Evolutionary conservation across 768 basidiomycete species (phyloP), one percentile per base, ranked within the genome.

Genomic region (Hygrophorus russula): DNA sequence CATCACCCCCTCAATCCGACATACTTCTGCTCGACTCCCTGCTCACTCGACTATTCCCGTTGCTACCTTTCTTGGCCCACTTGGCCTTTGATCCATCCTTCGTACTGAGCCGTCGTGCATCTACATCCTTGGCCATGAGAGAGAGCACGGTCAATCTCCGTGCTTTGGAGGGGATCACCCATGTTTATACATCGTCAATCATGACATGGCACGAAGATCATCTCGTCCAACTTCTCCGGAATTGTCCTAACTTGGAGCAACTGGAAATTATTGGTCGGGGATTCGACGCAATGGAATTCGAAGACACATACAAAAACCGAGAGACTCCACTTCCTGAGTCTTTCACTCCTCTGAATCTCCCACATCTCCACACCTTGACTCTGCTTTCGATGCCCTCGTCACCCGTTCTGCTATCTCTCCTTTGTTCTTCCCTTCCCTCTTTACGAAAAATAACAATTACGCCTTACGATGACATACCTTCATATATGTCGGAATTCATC

Each of bases 351-450:
- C 58, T 88, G 14, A 49, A 65, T 46, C 71, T 90, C 3, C 70
- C 69, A 8, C 68, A 64, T 42, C 68, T 91, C 13, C 73, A 69
- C 39, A 74, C 70, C 14, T 55, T 90, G 15, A 67, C 74, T 13
- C 51, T 88, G 13, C 62, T 86, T 15, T 80, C 82, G 1, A 74
- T 84, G 64, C 76, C 79, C 40, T 70, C 67, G 5, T 83, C 82
- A 4, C 73, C 78, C 15, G 63, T 86, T 27, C 65, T 87, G 59
- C 60, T 71, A 31, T 67, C 72, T 12, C 64, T 91, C 19, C 60
- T 85, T 13, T 56, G 64, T 31, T 71, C 81, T 0, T 57, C 74
- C 0, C 73, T 91, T 11, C 86, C 82, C 3, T 60, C 68, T 2
- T 63, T 91, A 33, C 66, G 57, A 28, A 78, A 77, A 49, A 64